Base-by-base conservation (phyloP, 768 basidiomycete genomes). In the Hemileccinum impolitum region DNA sequence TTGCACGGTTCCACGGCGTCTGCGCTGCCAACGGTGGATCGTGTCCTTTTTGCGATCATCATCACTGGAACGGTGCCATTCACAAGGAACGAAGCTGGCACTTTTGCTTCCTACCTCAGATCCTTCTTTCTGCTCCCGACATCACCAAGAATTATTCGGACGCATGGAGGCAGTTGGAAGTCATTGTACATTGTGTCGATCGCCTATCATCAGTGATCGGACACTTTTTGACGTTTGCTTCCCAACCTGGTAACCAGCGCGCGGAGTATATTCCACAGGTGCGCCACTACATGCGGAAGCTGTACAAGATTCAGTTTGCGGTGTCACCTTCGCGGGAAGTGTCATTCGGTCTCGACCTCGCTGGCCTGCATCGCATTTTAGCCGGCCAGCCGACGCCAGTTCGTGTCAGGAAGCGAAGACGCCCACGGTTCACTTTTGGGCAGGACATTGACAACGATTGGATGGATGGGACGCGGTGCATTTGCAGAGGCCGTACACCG, bases 11-110 rank as follows among this genome's bases (percentile, higher is more conserved):
- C 69, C 90, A 93, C 52, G 89, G 88, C 5, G 76, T 82, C 42
- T 92, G 90, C 58, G 90, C 89, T 11, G 84, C 84, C 56, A 88
- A 86, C 54, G 90, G 90, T n/a, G 90, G 90, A 31, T 93, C 90
- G 5, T 93, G 90, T 62, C 90, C 90, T 0, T 93, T 93, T 72
- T 93, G 90, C 56, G 90, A 93, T 55, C 89, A 90, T 58, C 86
- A 90, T 53, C 90, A 93, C 60, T 92, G 90, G 90, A 90, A 92
- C 57, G 90, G 90, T 17, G 79, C 85, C 3, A 84, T 92, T 45
- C 81, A 82, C 63, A 91, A 90, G 66, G 79, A 87, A 54, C 82
- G 90, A 41, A 86, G 76, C 56, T 93, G 82, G 80, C 88, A 92
- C 61, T 92, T 86, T 68, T 86, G 82, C 63, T 89, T 79, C 67